These are phyloP conservation scores for Sesbania bispinosa DNA, from an alignment of 306 rosid genomes.

Conservation along the genomic window DNA sequence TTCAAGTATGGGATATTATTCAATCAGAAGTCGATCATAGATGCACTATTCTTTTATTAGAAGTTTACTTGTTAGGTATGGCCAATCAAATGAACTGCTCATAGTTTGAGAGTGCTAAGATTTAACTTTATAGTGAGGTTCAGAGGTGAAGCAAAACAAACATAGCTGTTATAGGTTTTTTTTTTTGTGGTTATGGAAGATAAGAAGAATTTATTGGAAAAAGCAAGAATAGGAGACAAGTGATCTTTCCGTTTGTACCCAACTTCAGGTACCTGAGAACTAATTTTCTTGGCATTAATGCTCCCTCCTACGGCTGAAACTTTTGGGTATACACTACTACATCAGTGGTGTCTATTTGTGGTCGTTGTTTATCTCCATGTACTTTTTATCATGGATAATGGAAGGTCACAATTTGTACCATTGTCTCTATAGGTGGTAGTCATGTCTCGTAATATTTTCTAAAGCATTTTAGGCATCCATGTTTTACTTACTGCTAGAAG, in stretches of 20 bases:
- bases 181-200: not conserved
- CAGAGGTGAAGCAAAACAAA: not conserved
- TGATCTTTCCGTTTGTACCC: not conserved
- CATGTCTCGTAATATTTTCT: not conserved
- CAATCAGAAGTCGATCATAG: not conserved
- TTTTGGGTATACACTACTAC: too few relatives aligned
- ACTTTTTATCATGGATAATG: too few relatives aligned
- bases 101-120: not conserved
- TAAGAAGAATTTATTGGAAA: slow-evolving; percentile 2
- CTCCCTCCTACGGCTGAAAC: not conserved
- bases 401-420: not conserved
- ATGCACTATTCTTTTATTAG: slow-evolving; percentile 1
- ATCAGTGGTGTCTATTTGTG: too few relatives aligned
- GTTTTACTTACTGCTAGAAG: not conserved
- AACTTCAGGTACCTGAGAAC: not conserved
- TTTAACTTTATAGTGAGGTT: not conserved
- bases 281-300: slow-evolving; percentile 5
- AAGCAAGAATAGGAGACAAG: not conserved
- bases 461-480: not conserved
- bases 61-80: slow-evolving; percentile 7
- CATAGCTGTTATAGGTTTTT: not conserved
- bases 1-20: not conserved
- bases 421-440: not conserved
- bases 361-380: too few relatives aligned
- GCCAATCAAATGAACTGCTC: not conserved